Base-by-base conservation (phyloP, 2,329 filamentous ascomycete species). In the Endocalyx cinctus region DNA sequence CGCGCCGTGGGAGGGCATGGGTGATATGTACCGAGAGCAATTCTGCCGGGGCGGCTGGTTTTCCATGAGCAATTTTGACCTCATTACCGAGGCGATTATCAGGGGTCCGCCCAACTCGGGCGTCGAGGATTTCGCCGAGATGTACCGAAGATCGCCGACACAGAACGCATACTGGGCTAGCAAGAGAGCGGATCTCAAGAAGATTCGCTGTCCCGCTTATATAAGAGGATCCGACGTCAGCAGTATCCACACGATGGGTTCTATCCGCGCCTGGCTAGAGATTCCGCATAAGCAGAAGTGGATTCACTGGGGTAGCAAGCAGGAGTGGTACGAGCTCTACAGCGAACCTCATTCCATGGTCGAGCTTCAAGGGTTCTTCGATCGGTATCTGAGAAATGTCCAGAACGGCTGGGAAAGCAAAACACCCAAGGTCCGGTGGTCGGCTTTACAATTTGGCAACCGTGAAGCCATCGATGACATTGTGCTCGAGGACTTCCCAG, bases 261-360 rank as follows among this genome's bases (percentile, higher is more conserved):
- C 57, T 8, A 46, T 64, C 28, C 45, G 62, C 10, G 62, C 51
- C 11, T 66, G 57, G 51, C 33, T 61, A 16, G 51, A 66, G 37
- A 49, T 66, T 8, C 41, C 51, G 1, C 45, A 55, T 11, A 41
- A 55, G 5, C 42, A 66, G 8, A 70, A 69, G 43, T 69, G 66
- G 67, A 51, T 69, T n/a, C 55, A 59, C 0, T 60, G 53, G 48
- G 52, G 55, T 29, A 50, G 53, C 10, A 52, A 49, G 5, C 64
- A 69, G 38, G 67, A 70, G 35, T 70, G 65, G 67, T 61, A 60
- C 34, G 66, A 70, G 31, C 41, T 69, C 3, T 70, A 59, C 39
- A 50, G 49, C 31, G 46, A 52, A 7, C 43, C 46, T 1, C 46
- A 61, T 16, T 48, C 54, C 3, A 43, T 31, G 16, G 48, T 58